phyloP scores from a whole-genome alignment of 306 rosid genomes.

The Astragalus membranaceus region DNA sequence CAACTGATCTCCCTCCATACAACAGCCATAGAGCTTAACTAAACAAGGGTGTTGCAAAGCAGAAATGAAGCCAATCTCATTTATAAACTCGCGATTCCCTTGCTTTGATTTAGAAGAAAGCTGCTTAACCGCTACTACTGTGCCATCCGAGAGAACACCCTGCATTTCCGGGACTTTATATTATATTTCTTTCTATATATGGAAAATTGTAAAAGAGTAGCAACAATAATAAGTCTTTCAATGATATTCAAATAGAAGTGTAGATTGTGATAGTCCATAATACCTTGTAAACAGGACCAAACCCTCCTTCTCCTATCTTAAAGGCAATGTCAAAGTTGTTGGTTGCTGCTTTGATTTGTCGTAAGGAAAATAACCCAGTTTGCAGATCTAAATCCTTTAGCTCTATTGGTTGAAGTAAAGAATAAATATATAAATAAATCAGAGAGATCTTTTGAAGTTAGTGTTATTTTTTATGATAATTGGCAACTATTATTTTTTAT shows the following conservation, averaged over 20 bases:
- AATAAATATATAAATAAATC: not conserved
- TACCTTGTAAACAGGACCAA: conserved; percentile 76
- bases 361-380: conserved; percentile 44
- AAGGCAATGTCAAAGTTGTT: conserved; percentile 39
- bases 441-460: too few relatives aligned
- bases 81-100: conserved; percentile 63
- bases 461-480: too few relatives aligned
- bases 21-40: conserved; percentile 58
- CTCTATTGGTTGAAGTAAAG: conserved; percentile 24
- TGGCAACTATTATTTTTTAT: too few relatives aligned
- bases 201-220: not conserved
- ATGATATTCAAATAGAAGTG: not conserved
- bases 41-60: conserved; percentile 60
- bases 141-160: conserved; percentile 58
- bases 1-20: conserved; percentile 56
- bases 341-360: conserved; percentile 58
- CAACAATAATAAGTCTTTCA: not conserved
- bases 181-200: not conserved
- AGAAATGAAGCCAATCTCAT: conserved; percentile 63
- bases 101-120: conserved; percentile 63
- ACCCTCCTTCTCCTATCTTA: conserved; percentile 77
- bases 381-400: conserved; percentile 42
- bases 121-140: conserved; percentile 52
- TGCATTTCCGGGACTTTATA: conserved; percentile 15
- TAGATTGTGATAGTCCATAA: not conserved